phyloP scores from a whole-genome alignment of 495 filamentous ascomycete species.

The Corynascus novoguineensis region DNA sequence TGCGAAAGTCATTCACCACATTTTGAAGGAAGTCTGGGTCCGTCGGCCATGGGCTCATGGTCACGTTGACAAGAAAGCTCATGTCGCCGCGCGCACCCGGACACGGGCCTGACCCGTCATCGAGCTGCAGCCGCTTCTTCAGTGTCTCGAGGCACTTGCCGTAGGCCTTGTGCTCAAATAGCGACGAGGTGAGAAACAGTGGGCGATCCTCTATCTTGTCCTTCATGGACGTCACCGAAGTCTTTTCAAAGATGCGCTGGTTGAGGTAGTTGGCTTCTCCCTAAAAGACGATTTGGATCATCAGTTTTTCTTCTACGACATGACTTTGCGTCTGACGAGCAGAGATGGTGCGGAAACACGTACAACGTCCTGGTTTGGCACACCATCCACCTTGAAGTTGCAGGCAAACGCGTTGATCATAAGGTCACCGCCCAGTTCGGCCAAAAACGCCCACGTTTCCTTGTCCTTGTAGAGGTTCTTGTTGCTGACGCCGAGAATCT shows the following conservation, averaged over 20 bases:
- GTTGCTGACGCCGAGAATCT: constrained; percentile 24
- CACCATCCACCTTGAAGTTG: constrained; percentile 27
- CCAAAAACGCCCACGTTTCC: constrained; percentile 28
- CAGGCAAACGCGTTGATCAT: constrained; percentile 46
- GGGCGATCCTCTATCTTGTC: constrained; percentile 35
- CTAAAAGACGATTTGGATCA: too few relatives aligned
- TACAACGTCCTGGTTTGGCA: not conserved
- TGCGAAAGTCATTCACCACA: constrained; percentile 3
- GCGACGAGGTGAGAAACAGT: constrained; percentile 42
- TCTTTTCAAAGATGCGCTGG: constrained; percentile 34
- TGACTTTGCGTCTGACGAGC: too few relatives aligned
- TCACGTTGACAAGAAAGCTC: too few relatives aligned
- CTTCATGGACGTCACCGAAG: constrained; percentile 36
- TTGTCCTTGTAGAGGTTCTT: not conserved
- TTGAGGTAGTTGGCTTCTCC: constrained; percentile 48
- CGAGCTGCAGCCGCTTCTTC: constrained; percentile 12
- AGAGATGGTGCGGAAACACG: too few relatives aligned
- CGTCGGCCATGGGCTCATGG: constrained; percentile 17
- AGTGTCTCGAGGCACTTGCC: constrained; percentile 29
- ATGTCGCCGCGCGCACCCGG: too few relatives aligned
- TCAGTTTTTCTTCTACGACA: too few relatives aligned
- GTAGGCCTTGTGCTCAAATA: constrained; percentile 38
- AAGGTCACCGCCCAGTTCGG: constrained; percentile 40
- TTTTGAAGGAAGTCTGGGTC: constrained; percentile 15
- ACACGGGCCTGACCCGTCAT: constrained; percentile 12